phyloP scores from a whole-genome alignment of 192 early-diverging fungal species.

The Chytriomyces confervae region DNA sequence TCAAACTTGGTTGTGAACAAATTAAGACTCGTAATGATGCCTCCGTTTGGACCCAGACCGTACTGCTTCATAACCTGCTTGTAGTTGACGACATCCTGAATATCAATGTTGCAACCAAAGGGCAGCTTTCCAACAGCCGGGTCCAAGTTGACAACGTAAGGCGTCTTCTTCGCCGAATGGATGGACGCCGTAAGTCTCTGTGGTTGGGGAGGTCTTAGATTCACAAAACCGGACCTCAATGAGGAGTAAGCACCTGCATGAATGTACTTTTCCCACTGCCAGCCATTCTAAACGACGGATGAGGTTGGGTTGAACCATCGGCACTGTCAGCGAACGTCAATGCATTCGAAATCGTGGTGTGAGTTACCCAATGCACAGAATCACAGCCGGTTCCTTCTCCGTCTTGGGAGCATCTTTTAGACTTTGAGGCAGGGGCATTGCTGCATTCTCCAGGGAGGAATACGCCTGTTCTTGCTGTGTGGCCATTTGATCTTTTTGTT shows the following conservation, averaged over 20 bases:
- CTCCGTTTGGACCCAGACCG: constrained; percentile 95
- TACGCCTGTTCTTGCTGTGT: constrained; percentile 5
- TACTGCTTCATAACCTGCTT: constrained; percentile 99
- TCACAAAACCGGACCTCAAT: not conserved
- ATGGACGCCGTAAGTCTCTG: constrained; percentile 89
- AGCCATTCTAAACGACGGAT: constrained; percentile 73
- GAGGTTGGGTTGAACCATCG: not conserved
- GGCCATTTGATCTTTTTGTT: not conserved
- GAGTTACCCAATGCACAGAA: constrained; percentile 26
- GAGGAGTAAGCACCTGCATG: constrained; percentile 75
- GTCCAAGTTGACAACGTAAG: constrained; percentile 94
- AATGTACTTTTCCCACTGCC: constrained; percentile 96
- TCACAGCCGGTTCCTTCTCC: constrained; percentile 17
- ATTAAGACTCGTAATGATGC: constrained; percentile 93
- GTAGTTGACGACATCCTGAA: constrained; percentile 97
- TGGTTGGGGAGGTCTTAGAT: not conserved
- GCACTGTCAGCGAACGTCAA: not conserved
- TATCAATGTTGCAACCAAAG: constrained; percentile 96
- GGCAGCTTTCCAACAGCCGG: constrained; percentile 87
- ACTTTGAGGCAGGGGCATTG: constrained; percentile 4
- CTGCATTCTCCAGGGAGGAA: constrained; percentile 21
- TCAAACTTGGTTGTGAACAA: constrained; percentile 98
- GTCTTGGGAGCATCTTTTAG: not conserved
- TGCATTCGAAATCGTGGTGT: not conserved
- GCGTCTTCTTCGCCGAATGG: constrained; percentile 69